Base-by-base conservation (phyloP, 208 protist species). In the Novymonas esmeraldas region DNA sequence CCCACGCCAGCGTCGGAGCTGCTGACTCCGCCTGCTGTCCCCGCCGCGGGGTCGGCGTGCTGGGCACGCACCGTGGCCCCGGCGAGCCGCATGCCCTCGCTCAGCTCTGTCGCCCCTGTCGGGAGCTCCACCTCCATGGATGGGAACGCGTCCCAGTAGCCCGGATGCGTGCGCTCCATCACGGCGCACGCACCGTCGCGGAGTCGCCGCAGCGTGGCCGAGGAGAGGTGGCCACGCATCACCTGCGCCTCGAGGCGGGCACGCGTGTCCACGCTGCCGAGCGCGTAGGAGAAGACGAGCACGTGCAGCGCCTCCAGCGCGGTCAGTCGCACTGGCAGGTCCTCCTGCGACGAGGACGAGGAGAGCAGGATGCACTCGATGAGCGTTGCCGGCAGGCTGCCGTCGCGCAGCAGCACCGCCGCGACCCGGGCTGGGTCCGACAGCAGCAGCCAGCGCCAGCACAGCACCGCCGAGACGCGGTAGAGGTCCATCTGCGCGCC, bases 391-490 rank as follows among this genome's bases (percentile, higher is more conserved):
- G 79, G 33, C 4, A 85, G 39, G 14, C 59, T 57, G 24, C 60
- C 29, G 33, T 82, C 75, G 6, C 42, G 36, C 33, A 52, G 51
- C 16, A 79, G 28, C 58, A 64, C 33, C 13, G 64, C 66, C 0
- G 70, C 76, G 10, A 68, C 59, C 16, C 44, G 60, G 2, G 50
- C 46, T 7, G 81, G 73, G 20, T 68, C 50, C 6, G 63, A 79
- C 44, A 87, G 55, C n/a, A 82, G 49, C 49, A 91, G 64, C 85
- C 79, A 87, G 16, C 85, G 75, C 78, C 78, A 85, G 44, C 64
- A 80, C 44, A 85, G 33, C 6, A 84, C 76, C 2, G 79, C 81
- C 2, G 76, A 38, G 18, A 74, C 51, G 24, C 78, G 56, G 50
- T 81, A 81, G 3, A 50, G 29, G 49, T 50, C 42, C 66, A 77